Conservation (phyloP, 257 asterid genomes). For the Cinchona pubescens region DNA sequence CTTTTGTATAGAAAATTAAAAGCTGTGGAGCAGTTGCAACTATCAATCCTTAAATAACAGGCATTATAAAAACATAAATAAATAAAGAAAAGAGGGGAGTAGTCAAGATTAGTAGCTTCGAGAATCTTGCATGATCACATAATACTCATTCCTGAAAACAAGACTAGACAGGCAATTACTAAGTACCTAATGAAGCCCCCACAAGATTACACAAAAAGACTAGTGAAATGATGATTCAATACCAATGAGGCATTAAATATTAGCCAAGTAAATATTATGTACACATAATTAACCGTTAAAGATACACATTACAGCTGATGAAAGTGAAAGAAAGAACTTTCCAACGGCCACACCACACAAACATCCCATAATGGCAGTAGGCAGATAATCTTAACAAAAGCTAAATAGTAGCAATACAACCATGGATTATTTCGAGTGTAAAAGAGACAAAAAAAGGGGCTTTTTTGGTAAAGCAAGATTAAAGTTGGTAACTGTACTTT, state of each 20-base stretch:
- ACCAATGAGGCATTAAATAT: constrained; percentile 2
- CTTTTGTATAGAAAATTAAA: constrained; percentile 31
- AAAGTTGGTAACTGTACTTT: constrained; percentile 50
- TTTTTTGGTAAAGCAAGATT: constrained; percentile 12
- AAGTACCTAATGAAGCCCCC: constrained; percentile 47
- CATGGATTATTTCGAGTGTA: constrained; percentile 1
- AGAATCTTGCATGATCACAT: constrained; percentile 66
- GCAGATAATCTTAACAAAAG: constrained; percentile 28
- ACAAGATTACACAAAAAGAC: constrained; percentile 32
- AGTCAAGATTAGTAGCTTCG: constrained; percentile 33
- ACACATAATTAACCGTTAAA: constrained; percentile 26
- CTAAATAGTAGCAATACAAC: background rate
- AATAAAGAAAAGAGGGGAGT: constrained; percentile 21
- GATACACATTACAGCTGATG: constrained; percentile 32
- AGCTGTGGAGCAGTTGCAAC: constrained; percentile 50
- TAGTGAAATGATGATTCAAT: constrained; percentile 24
- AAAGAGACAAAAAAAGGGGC: constrained; percentile 22
- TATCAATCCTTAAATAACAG: constrained; percentile 34
- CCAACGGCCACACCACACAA: constrained; percentile 36
- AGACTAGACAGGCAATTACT: constrained; percentile 44
- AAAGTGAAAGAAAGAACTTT: constrained; percentile 55
- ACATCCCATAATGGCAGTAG: constrained; percentile 40
- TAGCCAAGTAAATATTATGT: constrained; percentile 18
- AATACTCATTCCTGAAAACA: constrained; percentile 40
- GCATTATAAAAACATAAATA: constrained; percentile 29